These are phyloP conservation scores for Sinapis alba DNA, from an alignment of 441 rosid genomes.

Conservation along the genomic window DNA sequence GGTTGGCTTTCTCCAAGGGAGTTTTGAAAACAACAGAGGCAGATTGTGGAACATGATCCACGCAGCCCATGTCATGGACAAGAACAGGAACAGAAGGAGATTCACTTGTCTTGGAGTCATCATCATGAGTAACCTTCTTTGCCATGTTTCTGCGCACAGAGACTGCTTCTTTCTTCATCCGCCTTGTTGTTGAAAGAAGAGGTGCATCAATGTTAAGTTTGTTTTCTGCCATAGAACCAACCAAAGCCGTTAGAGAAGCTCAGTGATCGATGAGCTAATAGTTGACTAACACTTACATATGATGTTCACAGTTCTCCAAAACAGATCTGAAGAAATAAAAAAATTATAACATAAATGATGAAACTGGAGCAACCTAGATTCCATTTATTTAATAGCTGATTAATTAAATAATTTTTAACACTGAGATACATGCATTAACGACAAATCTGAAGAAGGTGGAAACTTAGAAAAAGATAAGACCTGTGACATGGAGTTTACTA, in stretches of 20 bases:
- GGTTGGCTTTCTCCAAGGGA: conserved; percentile 51
- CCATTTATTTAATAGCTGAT: conserved; percentile 16
- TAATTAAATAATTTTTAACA: conserved; percentile 7
- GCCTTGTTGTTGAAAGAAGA: conserved; percentile 72
- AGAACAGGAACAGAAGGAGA: conserved; percentile 37
- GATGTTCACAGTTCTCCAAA: conserved; percentile 33
- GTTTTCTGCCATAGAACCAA: conserved; percentile 62
- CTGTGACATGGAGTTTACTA: background rate
- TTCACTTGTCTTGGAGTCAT: conserved; percentile 24
- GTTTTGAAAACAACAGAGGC: conserved; percentile 64
- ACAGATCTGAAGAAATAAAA: conserved; percentile 33
- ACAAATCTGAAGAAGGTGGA: conserved; percentile 22
- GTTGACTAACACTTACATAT: conserved; percentile 11
- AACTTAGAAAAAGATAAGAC: conserved; percentile 30
- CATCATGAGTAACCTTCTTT: conserved; percentile 32
- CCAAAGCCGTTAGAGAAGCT: conserved; percentile 24
- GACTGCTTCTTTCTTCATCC: conserved; percentile 40
- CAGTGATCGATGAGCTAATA: conserved; percentile 11
- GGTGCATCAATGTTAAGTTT: conserved; percentile 73
- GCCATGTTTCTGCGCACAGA: conserved; percentile 38
- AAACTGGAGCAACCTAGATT: conserved; percentile 31
- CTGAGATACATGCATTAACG: conserved; percentile 33
- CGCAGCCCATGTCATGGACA: too few relatives aligned
- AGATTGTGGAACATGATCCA: conserved; percentile 68
- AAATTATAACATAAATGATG: background rate